phyloP scores from a whole-genome alignment of 768 basidiomycete species.

The Tricholoma saponaceum region DNA sequence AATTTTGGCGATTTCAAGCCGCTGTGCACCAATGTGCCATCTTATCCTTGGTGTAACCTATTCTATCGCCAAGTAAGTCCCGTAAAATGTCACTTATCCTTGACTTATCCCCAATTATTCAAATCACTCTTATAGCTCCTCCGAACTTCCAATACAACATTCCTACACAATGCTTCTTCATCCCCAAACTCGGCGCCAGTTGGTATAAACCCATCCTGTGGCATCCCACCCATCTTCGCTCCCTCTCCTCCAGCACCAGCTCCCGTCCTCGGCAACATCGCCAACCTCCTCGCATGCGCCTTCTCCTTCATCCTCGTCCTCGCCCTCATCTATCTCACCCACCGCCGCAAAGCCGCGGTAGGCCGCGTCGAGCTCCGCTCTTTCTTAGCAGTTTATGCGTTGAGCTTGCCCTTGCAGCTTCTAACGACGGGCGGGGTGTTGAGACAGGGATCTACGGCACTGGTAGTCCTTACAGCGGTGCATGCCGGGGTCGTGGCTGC shows the following conservation, averaged over 20 bases:
- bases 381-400: conserved; percentile 61
- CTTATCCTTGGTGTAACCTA: conserved; percentile 92
- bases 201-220: conserved; percentile 80
- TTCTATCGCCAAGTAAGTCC: conserved; percentile 70
- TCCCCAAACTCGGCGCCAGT: conserved; percentile 59
- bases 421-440: conserved; percentile 78
- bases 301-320: conserved; percentile 61
- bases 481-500: conserved; percentile 76
- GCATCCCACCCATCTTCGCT: conserved; percentile 59
- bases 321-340: conserved; percentile 52
- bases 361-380: conserved; percentile 75
- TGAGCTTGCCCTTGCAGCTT: conserved; percentile 77
- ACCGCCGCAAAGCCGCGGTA: conserved; percentile 82
- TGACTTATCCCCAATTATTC: no score
- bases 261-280: conserved; percentile 65
- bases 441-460: conserved; percentile 66
- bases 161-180: conserved; percentile 39
- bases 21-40: conserved; percentile 65
- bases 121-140: background rate
- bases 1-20: conserved; percentile 71
- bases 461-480: conserved; percentile 69
- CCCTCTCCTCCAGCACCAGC: conserved; percentile 34
- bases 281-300: conserved; percentile 81
- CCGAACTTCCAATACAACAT: conserved; percentile 33
- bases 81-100: background rate